A percentile compares a stretch with the other conserved stretches of the same genome.
These are phyloP conservation scores for Dryadomyces quercus-mongolicae DNA, from an alignment of 2,329 filamentous ascomycete species.

Conservation along the genomic window DNA sequence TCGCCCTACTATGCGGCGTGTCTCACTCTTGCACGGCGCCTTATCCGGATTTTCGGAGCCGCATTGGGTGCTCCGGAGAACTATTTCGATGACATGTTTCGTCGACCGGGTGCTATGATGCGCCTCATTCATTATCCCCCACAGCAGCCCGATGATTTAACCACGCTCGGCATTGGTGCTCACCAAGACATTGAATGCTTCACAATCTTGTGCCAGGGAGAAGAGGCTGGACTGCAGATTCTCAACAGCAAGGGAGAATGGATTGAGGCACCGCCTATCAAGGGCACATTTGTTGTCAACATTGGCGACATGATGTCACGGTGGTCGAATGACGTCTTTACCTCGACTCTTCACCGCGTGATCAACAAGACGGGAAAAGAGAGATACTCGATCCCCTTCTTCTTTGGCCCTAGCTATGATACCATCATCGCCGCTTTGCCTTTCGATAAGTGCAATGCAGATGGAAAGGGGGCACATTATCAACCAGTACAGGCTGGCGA, in stretches of 20 bases:
- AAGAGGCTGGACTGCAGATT: slow-evolving; percentile 31
- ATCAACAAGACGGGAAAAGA: slow-evolving; percentile 24
- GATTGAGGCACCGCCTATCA: slow-evolving; percentile 14
- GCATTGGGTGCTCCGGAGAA: slow-evolving; percentile 7
- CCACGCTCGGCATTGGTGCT: neutral
- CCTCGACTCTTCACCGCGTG: slow-evolving; percentile 40
- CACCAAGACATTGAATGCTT: slow-evolving; percentile 14
- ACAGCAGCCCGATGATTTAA: neutral
- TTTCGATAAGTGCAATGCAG: neutral
- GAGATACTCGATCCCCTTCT: slow-evolving; percentile 47
- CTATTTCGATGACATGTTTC: neutral
- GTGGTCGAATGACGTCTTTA: slow-evolving; percentile 62
- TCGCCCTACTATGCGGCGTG: slow-evolving; percentile 9
- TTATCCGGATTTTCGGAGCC: slow-evolving; percentile 10
- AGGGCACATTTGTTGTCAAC: slow-evolving; percentile 51
- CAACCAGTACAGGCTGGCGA: neutral
- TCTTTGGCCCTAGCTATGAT: slow-evolving; percentile 34
- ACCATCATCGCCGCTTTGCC: slow-evolving; percentile 24
- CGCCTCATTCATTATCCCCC: slow-evolving; percentile 1
- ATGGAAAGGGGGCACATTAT: neutral
- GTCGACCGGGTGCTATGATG: neutral
- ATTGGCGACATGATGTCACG: slow-evolving; percentile 73
- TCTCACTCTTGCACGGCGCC: slow-evolving; percentile 4
- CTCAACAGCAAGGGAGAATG: slow-evolving; percentile 28
- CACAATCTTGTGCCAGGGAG: slow-evolving; percentile 36